Base-by-base conservation (phyloP, 306 rosid species). In the Pterocarpus santalinus region DNA sequence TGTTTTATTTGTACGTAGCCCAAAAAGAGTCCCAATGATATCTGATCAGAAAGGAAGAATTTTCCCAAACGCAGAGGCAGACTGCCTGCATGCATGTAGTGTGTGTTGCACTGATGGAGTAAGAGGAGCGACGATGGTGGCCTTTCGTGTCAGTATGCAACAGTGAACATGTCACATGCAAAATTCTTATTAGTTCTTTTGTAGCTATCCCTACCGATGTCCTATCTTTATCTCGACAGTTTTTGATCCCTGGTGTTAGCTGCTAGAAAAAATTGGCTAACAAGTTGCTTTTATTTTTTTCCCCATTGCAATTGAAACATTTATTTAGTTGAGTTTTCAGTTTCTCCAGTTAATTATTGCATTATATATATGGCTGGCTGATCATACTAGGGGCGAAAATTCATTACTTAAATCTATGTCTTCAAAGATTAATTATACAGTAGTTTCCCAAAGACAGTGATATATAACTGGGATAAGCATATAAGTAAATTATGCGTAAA, bases 161-260 rank as follows among this genome's bases (percentile, higher is more conserved):
- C 84, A 75, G 85, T 77, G 73, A 76, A 85, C 83, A 73, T 58
- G 83, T 80, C 81, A 85, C 85, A 66, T 88, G 89, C 84, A 77
- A 77, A 16, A 77, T 72, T 72, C 66, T 72, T 58, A 80, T 76
- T 69, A 51, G 72, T 78, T 82, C 83, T 77, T 82, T 55, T 52
- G 82, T 81, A 74, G 79, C 38, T 30, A 73, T 63, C 52, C 17
- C 81, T 35, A 66, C n/a, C 39, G 12, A 68, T 79, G 86, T 82
- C 86, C 78, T 70, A 73, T 76, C 83, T 81, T 77, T 81, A 22
- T 84, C 85, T 38, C 16, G 32, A 35, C 86, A 78, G 56, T 67
- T 83, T 77, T 83, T 76, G 1, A 71, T 66, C 72, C 64, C 79
- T 49, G n/a, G 11, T 46, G 64, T 28, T 35, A 30, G 28, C 28